Conservation (phyloP, 129 eudicot species). For the sunflower (Helianthus annuus) region DNA sequence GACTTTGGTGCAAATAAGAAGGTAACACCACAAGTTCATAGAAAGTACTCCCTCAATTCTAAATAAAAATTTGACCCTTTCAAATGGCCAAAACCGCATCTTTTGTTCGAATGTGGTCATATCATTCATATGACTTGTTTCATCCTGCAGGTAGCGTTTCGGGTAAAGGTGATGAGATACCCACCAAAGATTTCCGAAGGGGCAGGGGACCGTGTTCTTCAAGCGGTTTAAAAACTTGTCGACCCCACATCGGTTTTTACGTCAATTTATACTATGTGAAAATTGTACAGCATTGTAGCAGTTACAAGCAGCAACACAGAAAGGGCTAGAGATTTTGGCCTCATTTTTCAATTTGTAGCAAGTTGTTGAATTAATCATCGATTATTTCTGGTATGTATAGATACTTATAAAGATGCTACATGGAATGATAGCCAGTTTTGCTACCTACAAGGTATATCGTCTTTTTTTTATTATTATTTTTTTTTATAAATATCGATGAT, state of each 20-base stretch:
- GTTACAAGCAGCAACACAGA: slow-evolving; percentile 25
- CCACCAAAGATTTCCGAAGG: slow-evolving; percentile 40
- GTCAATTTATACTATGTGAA: slow-evolving; percentile 17
- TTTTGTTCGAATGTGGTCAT: neutral
- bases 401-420: slow-evolving; percentile 32
- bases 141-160: slow-evolving; percentile 62
- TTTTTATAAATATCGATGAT: too few relatives aligned
- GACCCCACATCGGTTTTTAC: slow-evolving; percentile 4
- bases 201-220: slow-evolving; percentile 45
- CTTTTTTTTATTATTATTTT: neutral
- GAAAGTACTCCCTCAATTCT: neutral
- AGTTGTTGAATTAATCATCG: slow-evolving; percentile 23
- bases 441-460: neutral
- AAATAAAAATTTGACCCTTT: slow-evolving; percentile 12
- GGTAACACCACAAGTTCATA: slow-evolving; percentile 36
- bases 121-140: neutral
- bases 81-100: neutral
- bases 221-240: slow-evolving; percentile 40
- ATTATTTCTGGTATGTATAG: slow-evolving; percentile 33
- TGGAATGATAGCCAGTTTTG: slow-evolving; percentile 36
- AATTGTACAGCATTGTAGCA: slow-evolving; percentile 59
- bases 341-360: slow-evolving; percentile 29
- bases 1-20: slow-evolving; percentile 79
- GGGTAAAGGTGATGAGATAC: slow-evolving; percentile 70
- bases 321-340: slow-evolving; percentile 33